Evolutionary conservation across 371 early-diverging fungal species (phyloP).

Genomic region (Mortierella sp.): DNA sequence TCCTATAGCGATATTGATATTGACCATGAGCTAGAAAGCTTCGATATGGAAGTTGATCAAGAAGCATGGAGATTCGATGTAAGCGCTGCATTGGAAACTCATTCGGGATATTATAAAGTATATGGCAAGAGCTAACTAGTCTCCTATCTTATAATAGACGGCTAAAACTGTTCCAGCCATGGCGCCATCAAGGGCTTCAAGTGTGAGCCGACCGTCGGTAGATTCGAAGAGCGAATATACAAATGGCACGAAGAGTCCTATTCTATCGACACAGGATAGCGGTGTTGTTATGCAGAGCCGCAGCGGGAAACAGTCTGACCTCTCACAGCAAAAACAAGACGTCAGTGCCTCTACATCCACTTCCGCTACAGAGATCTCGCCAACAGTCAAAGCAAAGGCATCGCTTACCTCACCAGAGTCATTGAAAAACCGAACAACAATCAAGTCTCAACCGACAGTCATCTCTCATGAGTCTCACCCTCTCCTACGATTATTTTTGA

Average conservation of each 20-base stretch:
- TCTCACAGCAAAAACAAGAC: slow-evolving; percentile 11
- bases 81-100: neutral
- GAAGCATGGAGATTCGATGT: slow-evolving; percentile 57
- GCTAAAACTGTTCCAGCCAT: slow-evolving; percentile 31
- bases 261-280: slow-evolving; percentile 44
- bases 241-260: slow-evolving; percentile 24
- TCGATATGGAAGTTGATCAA: slow-evolving; percentile 55
- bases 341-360: slow-evolving; percentile 11
- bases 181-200: slow-evolving; percentile 41
- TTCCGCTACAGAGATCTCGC: slow-evolving; percentile 25
- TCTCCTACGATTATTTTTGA: slow-evolving; percentile 43
- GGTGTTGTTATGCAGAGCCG: slow-evolving; percentile 45
- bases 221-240: slow-evolving; percentile 35
- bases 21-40: slow-evolving; percentile 52
- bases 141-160: slow-evolving; percentile 15
- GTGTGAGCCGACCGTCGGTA: slow-evolving; percentile 32
- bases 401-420: slow-evolving; percentile 22
- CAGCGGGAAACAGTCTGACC: slow-evolving; percentile 19
- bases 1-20: slow-evolving; percentile 43
- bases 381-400: slow-evolving; percentile 43
- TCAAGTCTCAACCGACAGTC: slow-evolving; percentile 22
- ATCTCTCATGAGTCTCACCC: slow-evolving; percentile 48
- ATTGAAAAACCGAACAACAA: slow-evolving; percentile 17
- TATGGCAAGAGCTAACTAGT: neutral
- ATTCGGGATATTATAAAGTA: neutral